These are phyloP conservation scores for Pythium guiyangense DNA, from an alignment of 352 stramenopile species.

Conservation along the genomic window DNA sequence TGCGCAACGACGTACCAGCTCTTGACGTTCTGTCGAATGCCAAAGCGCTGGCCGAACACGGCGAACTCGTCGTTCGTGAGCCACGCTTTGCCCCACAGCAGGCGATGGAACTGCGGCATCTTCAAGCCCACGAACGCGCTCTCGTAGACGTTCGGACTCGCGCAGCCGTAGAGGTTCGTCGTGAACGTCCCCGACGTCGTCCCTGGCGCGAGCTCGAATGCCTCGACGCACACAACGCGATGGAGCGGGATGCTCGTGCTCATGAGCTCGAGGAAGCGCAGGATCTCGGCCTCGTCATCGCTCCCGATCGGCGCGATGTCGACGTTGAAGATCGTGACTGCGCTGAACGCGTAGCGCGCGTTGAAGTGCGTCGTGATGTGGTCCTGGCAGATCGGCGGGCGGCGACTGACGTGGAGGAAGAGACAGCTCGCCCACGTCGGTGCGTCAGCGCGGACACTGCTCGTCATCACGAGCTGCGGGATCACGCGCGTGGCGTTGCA, in stretches of 20 bases:
- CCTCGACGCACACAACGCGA: conserved; percentile 15
- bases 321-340: not conserved
- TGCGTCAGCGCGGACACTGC: conserved; percentile 16
- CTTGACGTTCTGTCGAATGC: conserved; percentile 18
- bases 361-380: conserved; percentile 15
- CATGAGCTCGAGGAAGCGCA: conserved; percentile 18
- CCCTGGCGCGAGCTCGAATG: conserved; percentile 12
- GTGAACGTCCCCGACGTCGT: conserved; percentile 7
- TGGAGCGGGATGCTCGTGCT: conserved; percentile 13
- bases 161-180: conserved; percentile 15
- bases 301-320: conserved; percentile 1
- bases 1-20: conserved; percentile 14
- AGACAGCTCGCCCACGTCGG: conserved; percentile 20
- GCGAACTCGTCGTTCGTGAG: conserved; percentile 18
- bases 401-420: conserved; percentile 11
- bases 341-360: conserved; percentile 11
- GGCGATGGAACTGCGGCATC: conserved; percentile 4
- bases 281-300: conserved; percentile 13
- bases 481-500: conserved; percentile 8
- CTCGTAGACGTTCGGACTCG: conserved; percentile 17
- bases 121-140: conserved; percentile 13
- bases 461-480: conserved; percentile 18
- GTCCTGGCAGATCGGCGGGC: conserved; percentile 15
- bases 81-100: conserved; percentile 14
- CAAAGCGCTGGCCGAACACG: conserved; percentile 12